Evolutionary conservation across 306 rosid genomes (phyloP).

Genomic region (Inga leiocalycina): DNA sequence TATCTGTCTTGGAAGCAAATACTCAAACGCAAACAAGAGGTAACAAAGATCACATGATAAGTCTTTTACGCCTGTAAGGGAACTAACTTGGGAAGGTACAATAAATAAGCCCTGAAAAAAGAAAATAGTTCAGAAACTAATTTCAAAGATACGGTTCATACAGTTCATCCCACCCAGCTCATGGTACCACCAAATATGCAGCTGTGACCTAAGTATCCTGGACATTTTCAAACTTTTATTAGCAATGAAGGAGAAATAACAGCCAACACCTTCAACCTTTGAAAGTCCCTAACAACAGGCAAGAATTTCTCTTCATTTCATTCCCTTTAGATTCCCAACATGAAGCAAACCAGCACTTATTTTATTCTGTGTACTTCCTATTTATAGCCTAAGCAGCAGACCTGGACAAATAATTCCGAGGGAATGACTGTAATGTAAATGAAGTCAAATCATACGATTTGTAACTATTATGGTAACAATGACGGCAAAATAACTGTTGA

Average conservation of each 20-base stretch:
- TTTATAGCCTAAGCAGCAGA: slow-evolving; percentile 5
- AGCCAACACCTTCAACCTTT: slow-evolving; percentile 2
- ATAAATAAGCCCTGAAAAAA: neutral
- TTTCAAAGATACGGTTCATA: neutral
- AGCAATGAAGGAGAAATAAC: slow-evolving; percentile 23
- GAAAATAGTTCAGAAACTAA: slow-evolving; percentile 8
- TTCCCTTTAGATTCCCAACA: slow-evolving; percentile 16
- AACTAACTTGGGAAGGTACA: neutral
- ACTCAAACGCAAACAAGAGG: neutral
- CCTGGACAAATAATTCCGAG: slow-evolving; percentile 9
- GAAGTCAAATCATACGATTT: neutral
- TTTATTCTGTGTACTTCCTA: slow-evolving; percentile 8
- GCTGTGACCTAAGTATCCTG: neutral
- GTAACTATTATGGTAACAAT: neutral
- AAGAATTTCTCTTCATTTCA: too few relatives aligned
- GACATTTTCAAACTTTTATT: slow-evolving; percentile 9
- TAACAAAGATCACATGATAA: neutral
- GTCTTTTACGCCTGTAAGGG: neutral
- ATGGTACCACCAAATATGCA: neutral
- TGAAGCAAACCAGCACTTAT: neutral
- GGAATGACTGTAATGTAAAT: neutral
- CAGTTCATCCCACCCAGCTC: neutral
- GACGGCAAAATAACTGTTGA: slow-evolving; percentile 16
- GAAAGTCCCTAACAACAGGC: slow-evolving; percentile 10
- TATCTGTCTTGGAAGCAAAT: neutral